Percentiles rank a stretch among this genome's conserved stretches.
Evolutionary conservation across 345 rosid species (phyloP).

Genomic region (Melaleuca quinquenervia): DNA sequence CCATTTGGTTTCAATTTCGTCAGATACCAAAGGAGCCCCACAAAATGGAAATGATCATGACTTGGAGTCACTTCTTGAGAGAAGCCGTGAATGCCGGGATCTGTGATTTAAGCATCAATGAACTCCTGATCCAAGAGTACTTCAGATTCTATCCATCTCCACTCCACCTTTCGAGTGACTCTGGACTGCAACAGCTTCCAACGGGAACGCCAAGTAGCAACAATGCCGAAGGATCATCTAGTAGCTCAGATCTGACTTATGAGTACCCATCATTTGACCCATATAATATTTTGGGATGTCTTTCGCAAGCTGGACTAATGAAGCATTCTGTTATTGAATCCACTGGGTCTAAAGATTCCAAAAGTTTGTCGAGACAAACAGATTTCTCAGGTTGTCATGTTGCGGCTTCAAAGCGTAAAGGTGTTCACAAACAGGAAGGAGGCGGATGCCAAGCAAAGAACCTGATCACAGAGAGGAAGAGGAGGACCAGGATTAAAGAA

Average conservation of each 20-base stretch:
- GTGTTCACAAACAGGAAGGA: constrained; percentile 13
- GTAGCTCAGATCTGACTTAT: constrained; percentile 28
- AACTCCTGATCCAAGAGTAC: constrained; percentile 7
- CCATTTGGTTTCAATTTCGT: background rate
- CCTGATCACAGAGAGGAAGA: constrained; percentile 67
- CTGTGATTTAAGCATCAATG: background rate
- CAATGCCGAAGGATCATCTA: constrained; percentile 43
- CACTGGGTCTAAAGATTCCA: constrained; percentile 3
- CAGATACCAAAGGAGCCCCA: constrained; percentile 57
- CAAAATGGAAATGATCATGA: constrained; percentile 32
- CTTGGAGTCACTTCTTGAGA: constrained; percentile 24
- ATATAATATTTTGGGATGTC: background rate
- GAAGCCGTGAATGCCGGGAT: constrained; percentile 5
- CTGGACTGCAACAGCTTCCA: constrained; percentile 5
- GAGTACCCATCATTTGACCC: constrained; percentile 4
- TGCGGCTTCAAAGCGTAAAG: constrained; percentile 3
- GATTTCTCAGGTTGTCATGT: constrained; percentile 2
- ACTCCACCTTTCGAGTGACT: constrained; percentile 6
- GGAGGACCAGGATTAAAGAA: constrained; percentile 55
- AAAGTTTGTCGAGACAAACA: constrained; percentile 7
- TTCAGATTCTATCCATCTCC: constrained; percentile 4
- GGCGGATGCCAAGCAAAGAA: constrained; percentile 52
- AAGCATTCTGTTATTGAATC: constrained; percentile 6
- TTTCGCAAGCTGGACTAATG: constrained; percentile 7
- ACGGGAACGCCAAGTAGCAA: constrained; percentile 2